These are phyloP conservation scores for Metarhizium robertsii DNA, from an alignment of 2,329 filamentous ascomycete species.

Conservation along the genomic window DNA sequence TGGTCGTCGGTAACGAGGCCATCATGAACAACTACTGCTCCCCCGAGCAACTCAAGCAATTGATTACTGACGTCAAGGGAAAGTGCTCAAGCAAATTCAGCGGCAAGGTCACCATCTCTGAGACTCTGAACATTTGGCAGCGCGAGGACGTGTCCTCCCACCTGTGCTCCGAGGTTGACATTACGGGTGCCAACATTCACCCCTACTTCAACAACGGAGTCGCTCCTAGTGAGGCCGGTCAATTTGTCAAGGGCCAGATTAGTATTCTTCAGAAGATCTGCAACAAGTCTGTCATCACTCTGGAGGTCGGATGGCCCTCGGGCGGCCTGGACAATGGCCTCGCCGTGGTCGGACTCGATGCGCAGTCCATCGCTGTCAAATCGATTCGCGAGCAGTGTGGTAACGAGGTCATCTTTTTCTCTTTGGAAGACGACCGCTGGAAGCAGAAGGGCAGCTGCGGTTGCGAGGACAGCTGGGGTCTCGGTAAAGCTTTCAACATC, in stretches of 20 bases:
- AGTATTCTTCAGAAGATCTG: constrained; percentile 62
- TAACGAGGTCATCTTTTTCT: constrained; percentile 70
- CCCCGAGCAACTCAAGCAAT: constrained; percentile 53
- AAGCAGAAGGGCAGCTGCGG: constrained; percentile 60
- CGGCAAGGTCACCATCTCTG: constrained; percentile 72
- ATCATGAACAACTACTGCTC: constrained; percentile 65
- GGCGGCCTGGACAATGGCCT: constrained; percentile 59
- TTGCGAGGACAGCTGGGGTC: constrained; percentile 79
- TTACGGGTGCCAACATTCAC: constrained; percentile 81
- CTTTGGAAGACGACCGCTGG: constrained; percentile 71
- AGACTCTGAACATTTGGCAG: constrained; percentile 74
- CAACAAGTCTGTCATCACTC: constrained; percentile 66
- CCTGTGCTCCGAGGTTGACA: constrained; percentile 67
- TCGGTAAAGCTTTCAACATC: constrained; percentile 9
- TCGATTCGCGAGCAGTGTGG: constrained; percentile 60
- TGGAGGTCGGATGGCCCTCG: constrained; percentile 88
- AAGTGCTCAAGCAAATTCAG: constrained; percentile 61
- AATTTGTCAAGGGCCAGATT: constrained; percentile 68
- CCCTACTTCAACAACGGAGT: constrained; percentile 81
- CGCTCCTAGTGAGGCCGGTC: constrained; percentile 55
- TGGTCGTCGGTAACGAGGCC: constrained; percentile 88
- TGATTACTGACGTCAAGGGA: constrained; percentile 59
- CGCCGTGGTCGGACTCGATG: constrained; percentile 54
- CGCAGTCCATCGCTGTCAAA: constrained; percentile 66
- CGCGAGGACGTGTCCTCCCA: constrained; percentile 42